Conservation (phyloP, 768 basidiomycete species). For the Suillus alpinus region DNA sequence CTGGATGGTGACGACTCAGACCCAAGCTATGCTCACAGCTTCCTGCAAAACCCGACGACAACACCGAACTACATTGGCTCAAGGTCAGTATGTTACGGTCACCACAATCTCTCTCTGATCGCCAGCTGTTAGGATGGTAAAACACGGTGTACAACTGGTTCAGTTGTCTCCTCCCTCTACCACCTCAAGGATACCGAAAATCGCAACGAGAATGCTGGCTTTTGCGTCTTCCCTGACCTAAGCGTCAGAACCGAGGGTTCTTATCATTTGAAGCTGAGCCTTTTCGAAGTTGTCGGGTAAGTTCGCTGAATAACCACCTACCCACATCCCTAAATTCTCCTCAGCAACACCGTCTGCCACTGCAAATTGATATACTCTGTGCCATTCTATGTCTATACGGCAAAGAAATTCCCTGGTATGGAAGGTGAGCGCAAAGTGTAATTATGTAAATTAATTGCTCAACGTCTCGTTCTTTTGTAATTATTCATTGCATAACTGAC, state of each 20-base stretch:
- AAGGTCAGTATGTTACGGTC: constrained; percentile 43
- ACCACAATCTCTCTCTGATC: neutral
- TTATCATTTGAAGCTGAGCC: constrained; percentile 64
- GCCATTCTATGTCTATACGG: constrained; percentile 92
- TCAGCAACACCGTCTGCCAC: constrained; percentile 80
- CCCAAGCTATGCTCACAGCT: constrained; percentile 50
- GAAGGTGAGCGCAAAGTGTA: constrained; percentile 55
- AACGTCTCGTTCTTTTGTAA: constrained; percentile 5
- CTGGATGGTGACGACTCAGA: constrained; percentile 33
- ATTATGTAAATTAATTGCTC: constrained; percentile 3
- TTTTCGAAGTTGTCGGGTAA: constrained; percentile 92
- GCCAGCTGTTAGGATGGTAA: constrained; percentile 69
- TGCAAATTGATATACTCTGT: constrained; percentile 88
- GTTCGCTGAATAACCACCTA: constrained; percentile 29
- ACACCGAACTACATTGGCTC: constrained; percentile 84
- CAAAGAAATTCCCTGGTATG: constrained; percentile 97
- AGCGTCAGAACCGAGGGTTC: constrained; percentile 90
- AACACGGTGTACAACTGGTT: constrained; percentile 88
- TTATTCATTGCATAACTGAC: constrained; percentile 2
- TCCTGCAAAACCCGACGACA: constrained; percentile 86
- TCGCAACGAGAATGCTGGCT: constrained; percentile 71
- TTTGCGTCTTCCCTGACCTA: constrained; percentile 95
- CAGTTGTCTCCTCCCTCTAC: constrained; percentile 86
- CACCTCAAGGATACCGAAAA: constrained; percentile 80
- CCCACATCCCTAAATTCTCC: constrained; percentile 4